A percentile compares a stretch with the other conserved stretches of the same genome.
Evolutionary conservation across 1,139 yeast species (phyloP).

Genomic region (Geotrichum histeridarum): DNA sequence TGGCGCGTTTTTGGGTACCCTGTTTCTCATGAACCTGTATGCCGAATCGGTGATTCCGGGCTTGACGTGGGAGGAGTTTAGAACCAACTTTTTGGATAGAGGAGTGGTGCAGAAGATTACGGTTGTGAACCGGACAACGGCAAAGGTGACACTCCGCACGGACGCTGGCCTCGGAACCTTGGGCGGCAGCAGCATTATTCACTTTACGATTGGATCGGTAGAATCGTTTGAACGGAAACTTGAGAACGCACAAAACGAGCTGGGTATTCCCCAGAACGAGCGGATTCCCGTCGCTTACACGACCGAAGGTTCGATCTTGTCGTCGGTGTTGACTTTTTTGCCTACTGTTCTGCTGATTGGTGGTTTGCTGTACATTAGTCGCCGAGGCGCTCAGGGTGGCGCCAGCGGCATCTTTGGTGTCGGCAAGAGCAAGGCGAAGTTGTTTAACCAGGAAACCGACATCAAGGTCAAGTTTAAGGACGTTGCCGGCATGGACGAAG

Average conservation of each 20-base stretch:
- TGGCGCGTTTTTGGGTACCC: slow-evolving; percentile 6
- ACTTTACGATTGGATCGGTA: slow-evolving; percentile 82
- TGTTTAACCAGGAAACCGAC: slow-evolving; percentile 86
- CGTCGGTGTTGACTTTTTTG: slow-evolving; percentile 60
- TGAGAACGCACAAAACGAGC: slow-evolving; percentile 67
- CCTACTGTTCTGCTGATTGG: slow-evolving; percentile 85
- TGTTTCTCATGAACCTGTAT: slow-evolving; percentile 12
- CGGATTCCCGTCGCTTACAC: slow-evolving; percentile 73
- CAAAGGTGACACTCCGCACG: slow-evolving; percentile 44
- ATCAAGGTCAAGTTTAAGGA: slow-evolving; percentile 82
- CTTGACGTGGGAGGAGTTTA: slow-evolving; percentile 87
- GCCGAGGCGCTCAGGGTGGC: slow-evolving; percentile 48
- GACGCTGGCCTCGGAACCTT: slow-evolving; percentile 24
- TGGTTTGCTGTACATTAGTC: slow-evolving; percentile 72
- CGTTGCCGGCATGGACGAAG: slow-evolving; percentile 96
- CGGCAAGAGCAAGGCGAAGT: slow-evolving; percentile 78
- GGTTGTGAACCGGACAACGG: slow-evolving; percentile 72
- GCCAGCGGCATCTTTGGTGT: slow-evolving; percentile 46
- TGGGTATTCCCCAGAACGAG: slow-evolving; percentile 58
- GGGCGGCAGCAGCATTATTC: slow-evolving; percentile 31
- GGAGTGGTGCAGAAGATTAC: slow-evolving; percentile 74
- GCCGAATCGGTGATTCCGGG: slow-evolving; percentile 23
- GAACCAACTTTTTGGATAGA: slow-evolving; percentile 69
- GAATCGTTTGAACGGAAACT: slow-evolving; percentile 83
- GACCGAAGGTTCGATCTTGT: slow-evolving; percentile 55